Evolutionary conservation across 495 filamentous ascomycete genomes (phyloP), one percentile per base, ranked within the genome.

Genomic region (Oidiodendron maius): DNA sequence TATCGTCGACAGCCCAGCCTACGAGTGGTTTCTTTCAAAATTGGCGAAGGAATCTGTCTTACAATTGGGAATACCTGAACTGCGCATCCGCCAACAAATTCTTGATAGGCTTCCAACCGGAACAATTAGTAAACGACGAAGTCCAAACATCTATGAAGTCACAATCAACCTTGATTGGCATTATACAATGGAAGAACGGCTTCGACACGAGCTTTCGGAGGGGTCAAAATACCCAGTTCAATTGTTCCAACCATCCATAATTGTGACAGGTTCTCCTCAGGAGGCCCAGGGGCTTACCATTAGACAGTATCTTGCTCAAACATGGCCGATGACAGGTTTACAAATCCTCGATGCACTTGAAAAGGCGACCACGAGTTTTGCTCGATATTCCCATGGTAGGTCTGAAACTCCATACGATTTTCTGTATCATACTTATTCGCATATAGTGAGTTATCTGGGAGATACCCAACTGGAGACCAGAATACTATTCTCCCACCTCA

Each of bases 81-180:
- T 15, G 22, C 32, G 45, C 3, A 40, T 48, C 35, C 34, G 45
- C 1, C 45, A 40, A 15, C 10, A n/a, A 25, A 48, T 48, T 16
- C 18, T 48, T 20, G 20, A 40, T 26, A 1, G 40, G 4, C 45
- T 48, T 26, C 45, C 45, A 3, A 48, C 45, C 8, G 45, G 45
- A 40, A 40, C 4, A 40, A 48, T 48, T 40, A 48, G 45, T 23
- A 48, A 48, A 48, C 34, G 22, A 11, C 16, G 21, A 48, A 3
- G n/a, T 48, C 45, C 45, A 23, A 15, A 25, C 25, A 1, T 40
- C 18, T 24, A 48, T 40, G 34, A 48, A 48, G 18, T 48, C 18
- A 48, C 35, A 11, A 39, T 48, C 21, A 25, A 48, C 9, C 17
- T 48, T 28, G 34, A 25, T 39, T 39, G 34, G 35, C 45, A 48